Conservation (phyloP, 1,284 basidiomycete species). For the Fistulinella cinereoalba region DNA sequence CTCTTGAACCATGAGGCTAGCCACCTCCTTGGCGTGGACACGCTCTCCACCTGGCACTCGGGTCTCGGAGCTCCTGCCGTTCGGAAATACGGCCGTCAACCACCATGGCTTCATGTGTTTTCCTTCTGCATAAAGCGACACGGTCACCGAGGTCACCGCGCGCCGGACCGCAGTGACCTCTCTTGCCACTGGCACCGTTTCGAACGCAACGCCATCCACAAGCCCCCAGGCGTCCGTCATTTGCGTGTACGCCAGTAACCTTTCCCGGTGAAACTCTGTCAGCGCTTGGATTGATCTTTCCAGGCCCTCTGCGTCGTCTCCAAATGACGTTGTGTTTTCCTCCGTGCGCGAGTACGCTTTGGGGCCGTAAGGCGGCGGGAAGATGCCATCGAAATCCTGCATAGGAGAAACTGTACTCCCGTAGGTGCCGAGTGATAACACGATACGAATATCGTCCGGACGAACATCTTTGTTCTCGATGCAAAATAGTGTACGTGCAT, state of each 20-base stretch:
- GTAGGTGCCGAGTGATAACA: constrained; percentile 72
- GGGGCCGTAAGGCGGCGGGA: constrained; percentile 75
- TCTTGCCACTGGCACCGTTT: constrained; percentile 69
- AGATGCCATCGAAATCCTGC: constrained; percentile 73
- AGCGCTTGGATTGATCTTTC: constrained; percentile 52
- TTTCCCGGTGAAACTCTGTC: constrained; percentile 62
- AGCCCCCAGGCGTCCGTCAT: constrained; percentile 51
- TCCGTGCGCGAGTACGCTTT: constrained; percentile 33
- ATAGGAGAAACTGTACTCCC: constrained; percentile 66
- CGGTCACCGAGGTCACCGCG: constrained; percentile 36
- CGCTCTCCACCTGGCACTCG: constrained; percentile 23
- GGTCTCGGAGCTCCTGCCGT: constrained; percentile 49
- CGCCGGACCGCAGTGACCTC: constrained; percentile 66
- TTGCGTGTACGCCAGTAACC: constrained; percentile 54
- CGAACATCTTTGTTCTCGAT: constrained; percentile 17
- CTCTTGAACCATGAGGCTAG: constrained; percentile 32
- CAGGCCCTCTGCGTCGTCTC: constrained; percentile 27
- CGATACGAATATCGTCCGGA: constrained; percentile 42
- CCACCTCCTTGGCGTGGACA: constrained; percentile 37
- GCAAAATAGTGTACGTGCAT: constrained; percentile 42
- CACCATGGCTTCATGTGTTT: constrained; percentile 68
- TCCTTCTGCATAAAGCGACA: constrained; percentile 8
- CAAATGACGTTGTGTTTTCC: constrained; percentile 46
- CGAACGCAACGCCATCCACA: constrained; percentile 72
- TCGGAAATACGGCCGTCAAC: constrained; percentile 70